Evolutionary conservation across 768 basidiomycete genomes (phyloP), one percentile per base, ranked within the genome.

Genomic region (Kwoniella sp.): DNA sequence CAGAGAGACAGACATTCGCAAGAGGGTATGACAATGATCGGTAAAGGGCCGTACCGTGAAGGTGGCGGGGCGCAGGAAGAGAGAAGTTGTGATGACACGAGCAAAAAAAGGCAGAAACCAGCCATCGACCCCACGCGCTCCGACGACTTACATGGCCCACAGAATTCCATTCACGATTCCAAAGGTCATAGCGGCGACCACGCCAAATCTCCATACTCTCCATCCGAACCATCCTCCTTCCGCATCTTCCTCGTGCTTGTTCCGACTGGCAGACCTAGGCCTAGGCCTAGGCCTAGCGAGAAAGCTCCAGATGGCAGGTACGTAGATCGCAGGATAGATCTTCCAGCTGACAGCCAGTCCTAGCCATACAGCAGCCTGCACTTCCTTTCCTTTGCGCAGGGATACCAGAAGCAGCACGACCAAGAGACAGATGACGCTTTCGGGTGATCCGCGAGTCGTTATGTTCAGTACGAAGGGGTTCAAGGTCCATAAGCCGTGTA

Each of bases 381-480:
- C 84, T 87, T 90, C 90, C 12, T 22, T 50, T 30, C 38, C 52
- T 12, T 26, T 15, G 8, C 23, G 17, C 4, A 87, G 86, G 30
- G 81, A 84, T 75, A 86, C 86, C 28, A 25, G 94, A 81, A 0
- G 88, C 87, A 57, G 86, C 41, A 96, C 84, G 41, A 97, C 90
- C 62, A 94, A 84, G 1, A 90, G 83, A 41, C 89, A 87, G 17
- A 98, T 87, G 20, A 96, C 82, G 1, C 92, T 87, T 80, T 99
- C 96, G 3, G 95, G 94, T 20, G 93, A 97, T 7, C 96, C 96
- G 20, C 96, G 88, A 0, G 96, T 98, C 7, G 94, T 96, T 73
- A 99, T 97, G 68, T 93, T 89, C 80, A 96, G 90, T 1, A 95
- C 90, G 72, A 99, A 86, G 0, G 96, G 96, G 81, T 94, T 97